A percentile compares a stretch with the other conserved stretches of the same genome.
These are phyloP conservation scores for Gonapodya prolifera DNA, from an alignment of 192 early-diverging fungal genomes.

Conservation along the genomic window DNA sequence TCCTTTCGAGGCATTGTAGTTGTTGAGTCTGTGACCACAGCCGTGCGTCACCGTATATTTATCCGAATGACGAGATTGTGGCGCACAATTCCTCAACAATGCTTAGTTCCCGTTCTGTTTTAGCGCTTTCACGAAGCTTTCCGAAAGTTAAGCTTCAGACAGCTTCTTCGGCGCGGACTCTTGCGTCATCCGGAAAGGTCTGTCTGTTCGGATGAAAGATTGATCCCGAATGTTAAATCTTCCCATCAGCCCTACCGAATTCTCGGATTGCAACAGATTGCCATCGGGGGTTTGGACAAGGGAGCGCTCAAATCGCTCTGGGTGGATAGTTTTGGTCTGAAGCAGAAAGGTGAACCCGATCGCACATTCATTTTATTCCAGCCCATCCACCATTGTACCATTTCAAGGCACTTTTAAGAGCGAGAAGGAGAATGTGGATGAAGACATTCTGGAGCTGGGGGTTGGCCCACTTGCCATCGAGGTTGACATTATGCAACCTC, in stretches of 20 bases:
- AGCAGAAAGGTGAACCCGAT: not conserved
- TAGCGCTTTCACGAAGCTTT: no score
- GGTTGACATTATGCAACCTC: conserved; percentile 3
- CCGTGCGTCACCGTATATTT: no score
- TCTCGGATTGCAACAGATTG: conserved; percentile 4
- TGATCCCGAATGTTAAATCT: not conserved
- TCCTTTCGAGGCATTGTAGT: not conserved
- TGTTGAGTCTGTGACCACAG: not conserved
- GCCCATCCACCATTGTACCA: not conserved
- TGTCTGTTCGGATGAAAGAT: no score
- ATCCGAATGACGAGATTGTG: no score
- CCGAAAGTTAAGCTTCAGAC: no score
- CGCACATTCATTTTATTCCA: not conserved
- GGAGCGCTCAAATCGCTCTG: not conserved
- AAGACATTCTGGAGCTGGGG: conserved; percentile 4
- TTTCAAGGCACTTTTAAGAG: not conserved
- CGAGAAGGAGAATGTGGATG: conserved; percentile 7
- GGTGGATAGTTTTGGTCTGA: conserved; percentile 4
- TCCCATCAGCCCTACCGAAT: not conserved
- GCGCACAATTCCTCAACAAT: no score
- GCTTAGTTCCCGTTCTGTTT: no score
- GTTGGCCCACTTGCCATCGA: not conserved
- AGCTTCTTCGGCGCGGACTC: no score
- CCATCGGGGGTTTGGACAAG: conserved; percentile 3
- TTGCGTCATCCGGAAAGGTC: no score